Percentiles rank a stretch among this genome's conserved stretches.
phyloP scores from a whole-genome alignment of 225 moss, liverwort and hornwort species.

The Thuidium tamariscinum region DNA sequence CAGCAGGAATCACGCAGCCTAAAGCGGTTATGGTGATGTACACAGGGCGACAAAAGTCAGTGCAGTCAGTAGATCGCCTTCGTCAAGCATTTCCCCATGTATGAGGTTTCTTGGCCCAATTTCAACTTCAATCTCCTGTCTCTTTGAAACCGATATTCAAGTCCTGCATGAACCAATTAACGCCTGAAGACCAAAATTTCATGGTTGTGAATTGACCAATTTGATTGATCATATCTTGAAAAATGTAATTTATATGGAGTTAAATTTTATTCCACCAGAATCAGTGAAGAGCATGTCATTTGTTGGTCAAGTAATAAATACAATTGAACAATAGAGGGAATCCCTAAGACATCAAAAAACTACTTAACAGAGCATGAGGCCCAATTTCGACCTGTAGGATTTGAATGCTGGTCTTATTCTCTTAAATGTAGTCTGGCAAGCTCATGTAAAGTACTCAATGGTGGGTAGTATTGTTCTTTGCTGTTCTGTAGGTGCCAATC shows the following conservation, averaged over 20 bases:
- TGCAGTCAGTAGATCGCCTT: constrained; percentile 79
- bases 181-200: neutral
- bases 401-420: neutral
- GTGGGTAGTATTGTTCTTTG: neutral
- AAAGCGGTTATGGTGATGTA: constrained; percentile 99
- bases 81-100: constrained; percentile 72
- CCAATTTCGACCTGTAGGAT: neutral
- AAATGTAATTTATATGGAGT: neutral
- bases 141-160: neutral
- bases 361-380: no score
- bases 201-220: neutral
- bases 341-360: neutral
- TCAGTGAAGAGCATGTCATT: neutral
- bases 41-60: constrained; percentile 87
- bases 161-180: neutral
- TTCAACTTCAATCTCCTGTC: neutral
- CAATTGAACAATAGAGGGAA: neutral
- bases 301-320: neutral
- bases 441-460: neutral
- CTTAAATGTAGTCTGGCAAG: neutral
- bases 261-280: neutral
- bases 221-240: neutral
- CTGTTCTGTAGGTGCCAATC: constrained; percentile 60
- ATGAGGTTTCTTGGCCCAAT: constrained; percentile 4
- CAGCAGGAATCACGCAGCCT: constrained; percentile 76